These are phyloP conservation scores for Penicillium frequentans DNA, from an alignment of 2,329 filamentous ascomycete genomes.

Conservation along the genomic window DNA sequence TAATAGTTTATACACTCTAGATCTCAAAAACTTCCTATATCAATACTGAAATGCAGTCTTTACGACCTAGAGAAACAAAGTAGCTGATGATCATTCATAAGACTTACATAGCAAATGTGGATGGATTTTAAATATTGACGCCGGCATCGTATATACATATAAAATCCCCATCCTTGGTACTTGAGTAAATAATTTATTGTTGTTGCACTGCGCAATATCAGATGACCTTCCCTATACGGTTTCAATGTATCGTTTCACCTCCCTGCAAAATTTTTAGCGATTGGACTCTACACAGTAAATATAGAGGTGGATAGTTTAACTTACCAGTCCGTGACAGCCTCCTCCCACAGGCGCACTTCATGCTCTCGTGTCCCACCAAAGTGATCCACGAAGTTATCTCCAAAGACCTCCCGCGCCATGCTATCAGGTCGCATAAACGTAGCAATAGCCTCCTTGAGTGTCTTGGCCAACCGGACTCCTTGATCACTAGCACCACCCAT, in stretches of 20 bases:
- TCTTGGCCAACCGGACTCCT: constrained; percentile 79
- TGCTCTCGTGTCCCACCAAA: constrained; percentile 90
- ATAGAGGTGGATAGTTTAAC: constrained; percentile 38
- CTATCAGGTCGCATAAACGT: constrained; percentile 76
- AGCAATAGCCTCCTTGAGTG: constrained; percentile 77
- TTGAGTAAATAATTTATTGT: too few species aligned
- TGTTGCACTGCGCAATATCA: background rate
- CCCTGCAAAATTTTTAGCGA: constrained; percentile 51
- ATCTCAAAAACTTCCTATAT: too few species aligned
- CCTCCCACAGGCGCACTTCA: constrained; percentile 87
- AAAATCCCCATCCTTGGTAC: background rate
- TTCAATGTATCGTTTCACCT: constrained; percentile 75
- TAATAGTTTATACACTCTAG: too few species aligned
- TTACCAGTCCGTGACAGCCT: constrained; percentile 95
- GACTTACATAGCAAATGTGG: background rate
- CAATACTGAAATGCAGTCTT: too few species aligned
- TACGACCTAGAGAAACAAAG: background rate
- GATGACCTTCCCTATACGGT: constrained; percentile 55
- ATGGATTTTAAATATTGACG: background rate
- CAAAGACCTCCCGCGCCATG: constrained; percentile 89
- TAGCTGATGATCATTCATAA: background rate
- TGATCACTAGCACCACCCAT: constrained; percentile 71
- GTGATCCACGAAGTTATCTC: constrained; percentile 93
- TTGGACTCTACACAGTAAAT: background rate
- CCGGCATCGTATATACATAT: background rate